Evolutionary conservation across 2,329 filamentous ascomycete genomes (phyloP), one percentile per base, ranked within the genome.

Genomic region (Exophiala alcalophila): DNA sequence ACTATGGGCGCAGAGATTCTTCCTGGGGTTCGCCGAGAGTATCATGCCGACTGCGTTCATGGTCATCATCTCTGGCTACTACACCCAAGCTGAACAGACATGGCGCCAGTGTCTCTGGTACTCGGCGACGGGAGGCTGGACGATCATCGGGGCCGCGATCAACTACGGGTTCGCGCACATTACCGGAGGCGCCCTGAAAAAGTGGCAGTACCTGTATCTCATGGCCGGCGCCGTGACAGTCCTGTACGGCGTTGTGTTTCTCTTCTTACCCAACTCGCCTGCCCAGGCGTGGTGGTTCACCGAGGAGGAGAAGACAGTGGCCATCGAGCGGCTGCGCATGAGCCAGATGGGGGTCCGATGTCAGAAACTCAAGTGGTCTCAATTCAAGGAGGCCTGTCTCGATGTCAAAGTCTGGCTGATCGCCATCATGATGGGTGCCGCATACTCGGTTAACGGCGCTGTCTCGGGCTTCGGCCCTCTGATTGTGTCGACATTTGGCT

Each of bases 81-180:
- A 84, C 59, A 84, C 78, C 0, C 80, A 83, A 54, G 52, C 66
- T 5, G 81, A 84, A 18, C 30, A 33, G 30, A 33, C 30, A 20
- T 33, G 30, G 30, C 30, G 30, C 4, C 30, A 33, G 24, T 14
- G 35, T 21, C 15, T 28, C 76, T 84, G 80, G 80, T 83, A 82
- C 58, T 70, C 77, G 40, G 28, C 30, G 43, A 43, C 1, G 50
- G 52, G 39, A 28, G 18, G 28, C 7, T 28, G 20, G 10, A 26
- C 28, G 10, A 36, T n/a, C 25, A 6, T 40, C 9, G 16, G 66
- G 0, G 69, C 71, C 7, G 76, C 69, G 1, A 62, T 84, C 30
- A 83, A 83, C 62, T 84, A 84, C 58, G 81, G 73, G 2, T 83
- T 84, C 54, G 80, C 77, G 0, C 80, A 83, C 59, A 77, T 84